phyloP scores from a whole-genome alignment of 2,329 filamentous ascomycete species.

The Endothia cerciana region DNA sequence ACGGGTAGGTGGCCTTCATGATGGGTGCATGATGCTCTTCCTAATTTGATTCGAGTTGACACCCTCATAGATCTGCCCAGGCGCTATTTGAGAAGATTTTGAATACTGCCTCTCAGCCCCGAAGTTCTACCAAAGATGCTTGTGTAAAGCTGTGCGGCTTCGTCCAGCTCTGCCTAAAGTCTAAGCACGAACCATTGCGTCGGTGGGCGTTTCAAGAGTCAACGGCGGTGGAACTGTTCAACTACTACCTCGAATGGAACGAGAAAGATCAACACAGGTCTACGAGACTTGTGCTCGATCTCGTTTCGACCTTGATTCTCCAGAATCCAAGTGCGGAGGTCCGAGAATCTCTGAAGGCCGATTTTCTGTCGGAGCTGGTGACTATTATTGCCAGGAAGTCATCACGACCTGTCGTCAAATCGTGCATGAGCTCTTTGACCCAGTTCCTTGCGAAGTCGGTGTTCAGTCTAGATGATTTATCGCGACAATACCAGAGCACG shows the following conservation, averaged over 20 bases:
- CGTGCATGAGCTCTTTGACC: conserved; percentile 69
- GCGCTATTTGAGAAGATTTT: conserved; percentile 54
- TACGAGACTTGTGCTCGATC: conserved; percentile 65
- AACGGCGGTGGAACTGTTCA: conserved; percentile 56
- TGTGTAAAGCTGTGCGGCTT: conserved; percentile 66
- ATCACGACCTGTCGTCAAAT: conserved; percentile 68
- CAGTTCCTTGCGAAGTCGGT: conserved; percentile 66
- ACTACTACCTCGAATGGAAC: conserved; percentile 69
- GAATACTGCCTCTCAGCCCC: conserved; percentile 54
- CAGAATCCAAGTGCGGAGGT: conserved; percentile 51
- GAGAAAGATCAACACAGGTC: conserved; percentile 67
- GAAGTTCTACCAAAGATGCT: conserved; percentile 58
- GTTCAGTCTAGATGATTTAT: conserved; percentile 52
- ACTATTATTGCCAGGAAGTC: conserved; percentile 64
- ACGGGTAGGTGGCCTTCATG: conserved; percentile 16
- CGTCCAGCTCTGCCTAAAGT: conserved; percentile 61
- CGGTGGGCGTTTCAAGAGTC: conserved; percentile 56
- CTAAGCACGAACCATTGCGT: conserved; percentile 46
- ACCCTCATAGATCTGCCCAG: conserved; percentile 39
- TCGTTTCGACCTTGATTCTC: conserved; percentile 55
- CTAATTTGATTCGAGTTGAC: not conserved
- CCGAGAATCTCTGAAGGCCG: conserved; percentile 45
- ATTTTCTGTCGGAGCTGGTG: conserved; percentile 56
- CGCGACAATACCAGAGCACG: conserved; percentile 45
- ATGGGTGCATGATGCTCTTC: not conserved